Evolutionary conservation across 2,329 filamentous ascomycete genomes (phyloP).

Genomic region (Claviceps digitariae): DNA sequence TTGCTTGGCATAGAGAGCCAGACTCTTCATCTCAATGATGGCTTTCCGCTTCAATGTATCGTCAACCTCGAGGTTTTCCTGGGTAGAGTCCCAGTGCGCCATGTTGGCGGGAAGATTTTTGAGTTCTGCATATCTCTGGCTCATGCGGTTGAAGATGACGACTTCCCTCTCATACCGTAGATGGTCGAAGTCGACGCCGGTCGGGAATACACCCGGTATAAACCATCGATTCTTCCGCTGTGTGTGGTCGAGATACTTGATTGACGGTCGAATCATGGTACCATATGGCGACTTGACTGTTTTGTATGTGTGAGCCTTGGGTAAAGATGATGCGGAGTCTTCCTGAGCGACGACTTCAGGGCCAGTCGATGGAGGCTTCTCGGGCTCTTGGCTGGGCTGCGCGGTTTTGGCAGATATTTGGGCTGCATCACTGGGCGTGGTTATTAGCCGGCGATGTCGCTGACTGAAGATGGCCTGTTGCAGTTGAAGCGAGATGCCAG

Average conservation of each 20-base stretch:
- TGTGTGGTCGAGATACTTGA: conserved; percentile 70
- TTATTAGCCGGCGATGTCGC: conserved; percentile 49
- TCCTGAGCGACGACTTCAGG: conserved; percentile 22
- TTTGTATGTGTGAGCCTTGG: conserved; percentile 47
- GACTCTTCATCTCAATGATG: conserved; percentile 88
- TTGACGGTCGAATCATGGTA: conserved; percentile 38
- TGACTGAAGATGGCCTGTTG: conserved; percentile 74
- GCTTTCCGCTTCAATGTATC: conserved; percentile 78
- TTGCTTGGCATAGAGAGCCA: conserved; percentile 80
- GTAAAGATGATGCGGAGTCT: conserved; percentile 14
- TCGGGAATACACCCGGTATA: conserved; percentile 78
- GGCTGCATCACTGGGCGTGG: conserved; percentile 35
- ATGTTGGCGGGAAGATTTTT: conserved; percentile 75
- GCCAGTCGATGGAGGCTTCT: conserved; percentile 23
- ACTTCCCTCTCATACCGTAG: conserved; percentile 76
- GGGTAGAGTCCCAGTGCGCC: conserved; percentile 71
- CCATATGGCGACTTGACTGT: conserved; percentile 63
- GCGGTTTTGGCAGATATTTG: conserved; percentile 22
- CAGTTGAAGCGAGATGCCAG: conserved; percentile 62
- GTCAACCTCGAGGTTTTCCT: conserved; percentile 54
- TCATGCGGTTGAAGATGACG: conserved; percentile 81
- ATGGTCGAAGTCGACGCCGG: conserved; percentile 77
- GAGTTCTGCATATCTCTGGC: conserved; percentile 69
- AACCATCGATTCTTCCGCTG: conserved; percentile 63
- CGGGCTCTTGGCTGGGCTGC: conserved; percentile 18